These are phyloP conservation scores for Neoconidiobolus thromboides DNA, from an alignment of 371 early-diverging fungal species.

Conservation along the genomic window DNA sequence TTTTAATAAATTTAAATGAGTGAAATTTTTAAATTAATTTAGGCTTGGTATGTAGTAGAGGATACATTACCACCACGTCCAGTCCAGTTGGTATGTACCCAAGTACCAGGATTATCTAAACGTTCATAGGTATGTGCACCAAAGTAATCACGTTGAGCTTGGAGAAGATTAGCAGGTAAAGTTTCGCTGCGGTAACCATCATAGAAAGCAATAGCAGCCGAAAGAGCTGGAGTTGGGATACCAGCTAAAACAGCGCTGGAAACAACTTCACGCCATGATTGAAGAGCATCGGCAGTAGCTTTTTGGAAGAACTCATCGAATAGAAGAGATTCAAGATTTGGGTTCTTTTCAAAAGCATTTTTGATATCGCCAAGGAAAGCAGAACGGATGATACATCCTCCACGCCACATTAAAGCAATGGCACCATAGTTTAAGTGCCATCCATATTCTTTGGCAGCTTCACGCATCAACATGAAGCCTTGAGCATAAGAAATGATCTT, in stretches of 20 bases:
- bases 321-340: constrained; percentile 65
- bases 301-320: constrained; percentile 89
- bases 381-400: constrained; percentile 96
- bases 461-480: constrained; percentile 97
- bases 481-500: constrained; percentile 97
- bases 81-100: constrained; percentile 94
- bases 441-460: constrained; percentile 73
- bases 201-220: constrained; percentile 88
- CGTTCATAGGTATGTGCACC: constrained; percentile 93
- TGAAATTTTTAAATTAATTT: constrained; percentile 4
- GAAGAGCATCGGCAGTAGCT: constrained; percentile 64
- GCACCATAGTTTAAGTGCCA: constrained; percentile 94
- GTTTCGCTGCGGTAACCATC: constrained; percentile 84
- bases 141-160: constrained; percentile 97
- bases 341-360: constrained; percentile 75
- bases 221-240: constrained; percentile 80
- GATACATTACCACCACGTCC: constrained; percentile 66
- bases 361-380: constrained; percentile 92
- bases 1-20: no score
- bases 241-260: constrained; percentile 63
- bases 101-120: constrained; percentile 52
- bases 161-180: constrained; percentile 92
- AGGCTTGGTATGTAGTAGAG: constrained; percentile 39
- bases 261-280: constrained; percentile 80
- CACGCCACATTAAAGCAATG: constrained; percentile 97